Base-by-base conservation (phyloP, 2,329 filamentous ascomycete genomes). In the Colletotrichum echinochloae region DNA sequence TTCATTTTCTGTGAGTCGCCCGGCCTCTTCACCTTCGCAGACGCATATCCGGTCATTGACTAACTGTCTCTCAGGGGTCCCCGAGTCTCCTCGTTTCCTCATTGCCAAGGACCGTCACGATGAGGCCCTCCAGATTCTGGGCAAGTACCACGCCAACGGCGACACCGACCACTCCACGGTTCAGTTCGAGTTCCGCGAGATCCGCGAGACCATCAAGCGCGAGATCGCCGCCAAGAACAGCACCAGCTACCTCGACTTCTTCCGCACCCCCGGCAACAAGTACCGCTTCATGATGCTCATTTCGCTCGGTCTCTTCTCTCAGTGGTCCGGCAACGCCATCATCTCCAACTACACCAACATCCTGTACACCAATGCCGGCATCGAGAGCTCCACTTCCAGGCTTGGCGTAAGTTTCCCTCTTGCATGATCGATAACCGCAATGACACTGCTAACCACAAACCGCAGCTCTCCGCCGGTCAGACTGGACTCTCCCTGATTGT, bases 271-370 rank as follows among this genome's bases (percentile, higher is more conserved):
- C 75, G 87, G 87, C 61, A 89, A 90, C 81, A 84, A 87, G 61
- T 86, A 88, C 76, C 83, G 88, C 52, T 77, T 90, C 51, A 74
- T 81, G 30, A 79, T 90, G 37, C 79, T 88, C 62, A 77, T 87
- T 56, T 87, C 86, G 1, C 82, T 90, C 33, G 88, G 87, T 75
- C 77, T 90, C 70, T 88, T 89, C 79, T 88, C 86, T 0, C 87
- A 90, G 78, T 89, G 86, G 83, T 87, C 84, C 44, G 88, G 88
- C 64, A 90, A 90, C 76, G 87, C 84, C 70, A 83, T 90, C 59
- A 86, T 90, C 74, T 87, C 83, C 70, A 89, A 89, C 80, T 90
- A 89, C 74, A 82, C 86, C 49, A 85, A 82, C 68, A 80, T 83
- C 68, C 84, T 90, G 57, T 88, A 89, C 78, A 77, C 83, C 49